These are phyloP conservation scores for Phaeolepiota aurea DNA, from an alignment of 768 basidiomycete species.

Conservation along the genomic window DNA sequence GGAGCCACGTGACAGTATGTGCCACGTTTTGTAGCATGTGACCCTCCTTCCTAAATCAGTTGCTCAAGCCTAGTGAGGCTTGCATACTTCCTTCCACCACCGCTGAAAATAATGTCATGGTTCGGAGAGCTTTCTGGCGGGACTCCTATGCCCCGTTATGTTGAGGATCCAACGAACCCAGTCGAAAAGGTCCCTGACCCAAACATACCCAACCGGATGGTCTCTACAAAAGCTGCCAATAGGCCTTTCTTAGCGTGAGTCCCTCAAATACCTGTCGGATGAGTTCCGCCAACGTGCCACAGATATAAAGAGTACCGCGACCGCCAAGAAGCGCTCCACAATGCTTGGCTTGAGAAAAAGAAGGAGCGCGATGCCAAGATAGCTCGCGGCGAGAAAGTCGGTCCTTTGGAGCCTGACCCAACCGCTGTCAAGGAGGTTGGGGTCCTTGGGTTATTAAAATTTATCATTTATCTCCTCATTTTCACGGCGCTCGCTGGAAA, in stretches of 20 bases:
- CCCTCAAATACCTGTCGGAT: background rate
- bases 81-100: no score
- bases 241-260: slow-evolving; percentile 72
- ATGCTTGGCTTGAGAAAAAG: slow-evolving; percentile 63
- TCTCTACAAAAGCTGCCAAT: slow-evolving; percentile 79
- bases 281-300: slow-evolving; percentile 3
- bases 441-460: slow-evolving; percentile 57
- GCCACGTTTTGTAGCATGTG: no score
- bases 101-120: slow-evolving; percentile 72
- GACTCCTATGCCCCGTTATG: slow-evolving; percentile 25
- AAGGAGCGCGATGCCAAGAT: slow-evolving; percentile 65
- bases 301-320: slow-evolving; percentile 65
- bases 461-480: slow-evolving; percentile 48
- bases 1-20: no score
- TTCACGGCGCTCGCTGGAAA: slow-evolving; percentile 58
- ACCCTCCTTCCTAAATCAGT: no score
- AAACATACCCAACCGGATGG: slow-evolving; percentile 54
- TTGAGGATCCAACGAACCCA: slow-evolving; percentile 31
- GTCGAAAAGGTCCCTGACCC: slow-evolving; percentile 56
- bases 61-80: no score
- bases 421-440: slow-evolving; percentile 63
- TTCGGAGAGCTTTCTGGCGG: slow-evolving; percentile 38
- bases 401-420: slow-evolving; percentile 67
- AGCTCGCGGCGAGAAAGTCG: slow-evolving; percentile 64
- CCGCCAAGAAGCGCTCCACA: slow-evolving; percentile 50